Conservation (phyloP, 2,329 filamentous ascomycete genomes). For the Coniochaeta ligniaria region DNA sequence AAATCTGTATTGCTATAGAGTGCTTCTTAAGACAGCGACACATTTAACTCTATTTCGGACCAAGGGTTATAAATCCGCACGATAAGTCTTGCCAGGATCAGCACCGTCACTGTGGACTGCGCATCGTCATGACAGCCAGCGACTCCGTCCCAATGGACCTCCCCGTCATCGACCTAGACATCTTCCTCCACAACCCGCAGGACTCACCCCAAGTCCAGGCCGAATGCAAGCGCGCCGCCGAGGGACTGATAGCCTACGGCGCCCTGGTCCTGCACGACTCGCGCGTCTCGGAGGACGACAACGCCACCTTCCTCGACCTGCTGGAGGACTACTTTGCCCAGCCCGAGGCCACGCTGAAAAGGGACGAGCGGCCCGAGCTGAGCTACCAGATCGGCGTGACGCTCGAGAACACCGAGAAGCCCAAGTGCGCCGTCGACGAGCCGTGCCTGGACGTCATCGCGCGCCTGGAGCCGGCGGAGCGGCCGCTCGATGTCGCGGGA, state of each 20-base stretch:
- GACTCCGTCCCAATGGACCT: conserved; percentile 41
- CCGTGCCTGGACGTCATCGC: conserved; percentile 50
- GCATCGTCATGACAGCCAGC: neutral
- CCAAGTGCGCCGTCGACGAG: conserved; percentile 56
- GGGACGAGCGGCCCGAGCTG: conserved; percentile 50
- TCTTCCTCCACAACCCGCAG: conserved; percentile 39
- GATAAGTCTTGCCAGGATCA: too few relatives aligned
- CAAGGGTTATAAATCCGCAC: too few relatives aligned
- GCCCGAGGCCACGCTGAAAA: conserved; percentile 34
- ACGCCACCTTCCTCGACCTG: conserved; percentile 50
- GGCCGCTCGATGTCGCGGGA: conserved; percentile 49
- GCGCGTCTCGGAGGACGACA: conserved; percentile 48
- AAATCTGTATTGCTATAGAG: too few relatives aligned
- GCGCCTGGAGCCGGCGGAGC: conserved; percentile 44
- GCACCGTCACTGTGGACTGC: too few relatives aligned
- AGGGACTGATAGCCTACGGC: conserved; percentile 52
- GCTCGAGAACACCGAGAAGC: conserved; percentile 56
- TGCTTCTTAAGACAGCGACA: too few relatives aligned
- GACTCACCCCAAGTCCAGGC: conserved; percentile 35
- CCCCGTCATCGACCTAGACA: conserved; percentile 51
- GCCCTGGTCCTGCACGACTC: conserved; percentile 54
- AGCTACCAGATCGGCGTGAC: conserved; percentile 57
- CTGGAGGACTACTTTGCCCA: conserved; percentile 61
- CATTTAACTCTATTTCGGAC: too few relatives aligned
- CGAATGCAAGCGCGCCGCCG: conserved; percentile 47